Percentiles rank a stretch among this genome's conserved stretches.
Conservation (phyloP, 1,284 basidiomycete genomes). For the Fomitopsis betulina region DNA sequence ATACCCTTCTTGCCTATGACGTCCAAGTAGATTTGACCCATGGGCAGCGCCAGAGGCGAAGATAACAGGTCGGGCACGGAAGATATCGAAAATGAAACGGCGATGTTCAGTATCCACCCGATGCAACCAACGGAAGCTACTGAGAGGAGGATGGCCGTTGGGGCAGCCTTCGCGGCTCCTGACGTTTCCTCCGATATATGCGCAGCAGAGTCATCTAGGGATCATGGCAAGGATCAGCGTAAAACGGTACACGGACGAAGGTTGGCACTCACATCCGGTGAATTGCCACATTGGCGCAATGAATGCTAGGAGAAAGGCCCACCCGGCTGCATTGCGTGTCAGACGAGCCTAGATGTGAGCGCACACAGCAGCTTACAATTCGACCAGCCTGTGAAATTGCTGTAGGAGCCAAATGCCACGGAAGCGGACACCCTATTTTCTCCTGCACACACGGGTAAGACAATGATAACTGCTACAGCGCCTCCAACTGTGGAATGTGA, state of each 20-base stretch:
- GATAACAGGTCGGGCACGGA: constrained; percentile 48
- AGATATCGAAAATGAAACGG: constrained; percentile 55
- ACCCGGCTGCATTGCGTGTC: constrained; percentile 42
- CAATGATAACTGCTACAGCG: constrained; percentile 50
- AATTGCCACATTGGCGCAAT: constrained; percentile 76
- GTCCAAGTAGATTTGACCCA: constrained; percentile 67
- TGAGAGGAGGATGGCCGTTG: constrained; percentile 69
- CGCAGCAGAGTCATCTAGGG: constrained; percentile 62
- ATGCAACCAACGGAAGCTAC: constrained; percentile 51
- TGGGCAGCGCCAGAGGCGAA: constrained; percentile 51
- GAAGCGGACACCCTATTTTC: constrained; percentile 55
- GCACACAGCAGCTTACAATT: constrained; percentile 36
- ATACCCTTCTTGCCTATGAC: constrained; percentile 64
- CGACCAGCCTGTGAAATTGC: constrained; percentile 69
- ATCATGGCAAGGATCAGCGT: background rate
- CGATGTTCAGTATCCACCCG: constrained; percentile 59
- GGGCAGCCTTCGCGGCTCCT: constrained; percentile 61
- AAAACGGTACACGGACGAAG: background rate
- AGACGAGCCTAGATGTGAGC: background rate
- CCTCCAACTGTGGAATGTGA: constrained; percentile 13
- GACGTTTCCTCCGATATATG: constrained; percentile 72
- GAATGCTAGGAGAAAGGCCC: constrained; percentile 70
- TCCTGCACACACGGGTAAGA: constrained; percentile 52
- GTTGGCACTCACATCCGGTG: constrained; percentile 53
- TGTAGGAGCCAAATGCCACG: constrained; percentile 64